Conservation (phyloP, 495 filamentous ascomycete species). For the Oleoguttula mirabilis region DNA sequence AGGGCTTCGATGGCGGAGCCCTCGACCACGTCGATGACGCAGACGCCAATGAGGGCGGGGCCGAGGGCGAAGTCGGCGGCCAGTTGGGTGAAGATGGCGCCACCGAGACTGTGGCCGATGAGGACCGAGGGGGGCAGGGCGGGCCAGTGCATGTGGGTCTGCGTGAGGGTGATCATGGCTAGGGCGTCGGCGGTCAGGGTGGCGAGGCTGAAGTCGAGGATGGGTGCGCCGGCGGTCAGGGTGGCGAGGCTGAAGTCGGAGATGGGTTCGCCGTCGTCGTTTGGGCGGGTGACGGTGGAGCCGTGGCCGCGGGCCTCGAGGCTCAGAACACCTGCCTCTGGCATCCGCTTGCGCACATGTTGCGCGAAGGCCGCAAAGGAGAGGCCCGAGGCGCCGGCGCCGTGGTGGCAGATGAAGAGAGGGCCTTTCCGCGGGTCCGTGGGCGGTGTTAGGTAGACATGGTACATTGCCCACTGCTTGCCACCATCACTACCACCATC, state of each 20-base stretch:
- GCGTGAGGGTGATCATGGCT: slow-evolving; percentile 52
- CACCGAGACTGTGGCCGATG: slow-evolving; percentile 89
- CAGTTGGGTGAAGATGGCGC: slow-evolving; percentile 83
- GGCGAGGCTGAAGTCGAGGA: slow-evolving; percentile 29
- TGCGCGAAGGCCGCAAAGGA: slow-evolving; percentile 72
- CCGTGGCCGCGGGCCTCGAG: slow-evolving; percentile 82
- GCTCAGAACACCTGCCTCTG: slow-evolving; percentile 71
- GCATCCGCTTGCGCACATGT: slow-evolving; percentile 65
- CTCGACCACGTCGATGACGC: slow-evolving; percentile 91
- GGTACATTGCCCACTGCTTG: slow-evolving; percentile 48
- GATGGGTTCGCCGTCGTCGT: slow-evolving; percentile 23
- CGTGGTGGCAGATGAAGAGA: slow-evolving; percentile 82
- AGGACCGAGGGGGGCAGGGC: slow-evolving; percentile 63
- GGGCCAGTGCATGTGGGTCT: slow-evolving; percentile 55
- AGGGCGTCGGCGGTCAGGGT: slow-evolving; percentile 64
- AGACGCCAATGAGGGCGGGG: slow-evolving; percentile 63
- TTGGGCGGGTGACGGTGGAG: slow-evolving; percentile 40
- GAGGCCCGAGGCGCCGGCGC: slow-evolving; percentile 76
- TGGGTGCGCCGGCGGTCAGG: slow-evolving; percentile 65
- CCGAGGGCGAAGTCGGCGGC: slow-evolving; percentile 57
- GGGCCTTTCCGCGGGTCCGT: slow-evolving; percentile 44
- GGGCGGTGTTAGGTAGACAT: slow-evolving; percentile 73
- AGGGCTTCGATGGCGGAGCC: slow-evolving; percentile 84
- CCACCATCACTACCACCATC: slow-evolving; percentile 17
- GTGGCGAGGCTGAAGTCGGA: slow-evolving; percentile 35